Percentiles rank a stretch among this genome's conserved stretches.
Conservation (phyloP, 208 protist species). For the Trypanosoma lewisi region DNA sequence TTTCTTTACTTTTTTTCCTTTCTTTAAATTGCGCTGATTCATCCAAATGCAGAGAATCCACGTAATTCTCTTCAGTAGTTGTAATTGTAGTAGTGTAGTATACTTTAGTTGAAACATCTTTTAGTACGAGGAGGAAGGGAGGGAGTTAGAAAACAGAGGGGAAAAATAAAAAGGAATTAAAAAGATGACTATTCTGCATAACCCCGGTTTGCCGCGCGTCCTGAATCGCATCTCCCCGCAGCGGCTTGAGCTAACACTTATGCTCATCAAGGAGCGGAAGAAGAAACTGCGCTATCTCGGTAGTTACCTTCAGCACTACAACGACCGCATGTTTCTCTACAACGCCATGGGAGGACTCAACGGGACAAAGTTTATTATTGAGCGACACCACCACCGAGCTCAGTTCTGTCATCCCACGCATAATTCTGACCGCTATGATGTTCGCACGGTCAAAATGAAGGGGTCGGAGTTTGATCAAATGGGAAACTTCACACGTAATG, state of each 20-base stretch:
- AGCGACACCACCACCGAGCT: conserved; percentile 52
- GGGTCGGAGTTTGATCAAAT: conserved; percentile 61
- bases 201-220: conserved; percentile 65
- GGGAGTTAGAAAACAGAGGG: too few species aligned
- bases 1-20: too few species aligned
- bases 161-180: too few species aligned
- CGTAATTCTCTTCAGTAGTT: too few species aligned
- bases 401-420: conserved; percentile 62
- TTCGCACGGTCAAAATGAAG: conserved; percentile 58
- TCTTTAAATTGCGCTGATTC: too few species aligned
- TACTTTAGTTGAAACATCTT: too few species aligned
- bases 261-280: conserved; percentile 65
- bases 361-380: conserved; percentile 69
- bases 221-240: conserved; percentile 63
- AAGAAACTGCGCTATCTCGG: conserved; percentile 79
- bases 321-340: conserved; percentile 65
- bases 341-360: conserved; percentile 35
- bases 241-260: conserved; percentile 54
- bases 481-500: conserved; percentile 62
- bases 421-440: conserved; percentile 43
- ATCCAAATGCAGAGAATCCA: too few species aligned
- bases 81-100: too few species aligned
- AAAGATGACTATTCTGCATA: conserved; percentile 39
- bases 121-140: too few species aligned
- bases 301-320: conserved; percentile 58